phyloP scores from a whole-genome alignment of 1,139 yeast species.

The Nakaseomyces delphensis region DNA sequence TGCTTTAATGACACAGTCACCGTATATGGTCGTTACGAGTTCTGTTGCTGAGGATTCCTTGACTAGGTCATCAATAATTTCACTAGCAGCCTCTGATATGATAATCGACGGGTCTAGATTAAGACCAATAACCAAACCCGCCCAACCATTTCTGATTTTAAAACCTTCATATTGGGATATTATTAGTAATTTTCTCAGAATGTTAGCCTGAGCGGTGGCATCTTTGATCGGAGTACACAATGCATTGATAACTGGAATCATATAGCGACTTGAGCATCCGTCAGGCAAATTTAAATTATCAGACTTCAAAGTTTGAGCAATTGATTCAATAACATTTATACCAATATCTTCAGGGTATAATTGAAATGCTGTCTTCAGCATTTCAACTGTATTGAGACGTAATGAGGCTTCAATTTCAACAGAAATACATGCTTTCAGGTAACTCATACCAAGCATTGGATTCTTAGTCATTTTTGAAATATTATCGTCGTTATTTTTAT shows the following conservation, averaged over 20 bases:
- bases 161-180: conserved; percentile 45
- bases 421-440: conserved; percentile 20
- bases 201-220: conserved; percentile 33
- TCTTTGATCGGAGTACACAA: conserved; percentile 37
- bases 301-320: conserved; percentile 17
- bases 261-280: conserved; percentile 17
- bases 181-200: conserved; percentile 42
- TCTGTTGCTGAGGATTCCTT: conserved; percentile 23
- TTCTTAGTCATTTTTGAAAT: conserved; percentile 14
- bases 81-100: conserved; percentile 36
- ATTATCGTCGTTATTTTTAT: conserved; percentile 7
- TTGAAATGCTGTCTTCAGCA: conserved; percentile 17
- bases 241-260: conserved; percentile 40
- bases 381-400: conserved; percentile 17
- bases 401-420: conserved; percentile 14
- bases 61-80: conserved; percentile 34
- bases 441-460: conserved; percentile 18
- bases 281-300: conserved; percentile 12
- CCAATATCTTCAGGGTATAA: conserved; percentile 23
- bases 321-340: conserved; percentile 16
- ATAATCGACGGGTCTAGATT: conserved; percentile 57
- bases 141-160: conserved; percentile 60
- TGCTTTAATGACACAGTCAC: conserved; percentile 42
- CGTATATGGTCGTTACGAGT: conserved; percentile 19
- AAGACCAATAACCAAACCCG: conserved; percentile 58